Percentiles rank a stretch among this genome's conserved stretches.
phyloP scores from a whole-genome alignment of 305 asterid genomes.

The Solanum hybrid region DNA sequence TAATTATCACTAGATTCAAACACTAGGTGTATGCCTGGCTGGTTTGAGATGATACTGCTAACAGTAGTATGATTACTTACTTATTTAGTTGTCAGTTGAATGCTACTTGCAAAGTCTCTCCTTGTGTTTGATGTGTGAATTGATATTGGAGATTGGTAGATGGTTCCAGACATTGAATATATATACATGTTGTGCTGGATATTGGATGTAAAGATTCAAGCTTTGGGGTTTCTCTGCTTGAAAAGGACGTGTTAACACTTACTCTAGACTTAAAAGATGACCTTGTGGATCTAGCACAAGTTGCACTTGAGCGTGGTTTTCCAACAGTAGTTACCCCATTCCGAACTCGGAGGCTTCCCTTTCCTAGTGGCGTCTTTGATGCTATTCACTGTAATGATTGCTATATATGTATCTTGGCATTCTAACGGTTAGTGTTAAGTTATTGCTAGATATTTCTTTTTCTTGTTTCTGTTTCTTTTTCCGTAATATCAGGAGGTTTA shows the following conservation, averaged over 20 bases:
- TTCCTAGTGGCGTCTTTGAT: conserved; percentile 93
- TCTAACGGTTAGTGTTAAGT: conserved; percentile 49
- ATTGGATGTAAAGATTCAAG: conserved; percentile 85
- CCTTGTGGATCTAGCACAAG: conserved; percentile 71
- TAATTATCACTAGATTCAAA: neutral
- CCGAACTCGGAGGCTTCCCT: conserved; percentile 62
- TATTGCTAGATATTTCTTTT: neutral
- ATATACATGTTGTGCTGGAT: conserved; percentile 41
- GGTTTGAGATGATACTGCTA: neutral
- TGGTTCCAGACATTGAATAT: conserved; percentile 92
- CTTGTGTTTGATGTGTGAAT: conserved; percentile 17
- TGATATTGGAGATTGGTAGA: conserved; percentile 33
- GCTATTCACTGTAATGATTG: conserved; percentile 85
- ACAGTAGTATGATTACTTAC: neutral
- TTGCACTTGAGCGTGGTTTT: conserved; percentile 86
- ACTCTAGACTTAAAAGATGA: conserved; percentile 83
- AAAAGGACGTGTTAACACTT: conserved; percentile 63
- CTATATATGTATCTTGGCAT: conserved; percentile 53
- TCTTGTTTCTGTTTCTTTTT: conserved; percentile 4
- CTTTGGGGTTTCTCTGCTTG: conserved; percentile 60
- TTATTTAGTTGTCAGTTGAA: neutral
- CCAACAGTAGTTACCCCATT: conserved; percentile 80
- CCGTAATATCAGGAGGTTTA: neutral
- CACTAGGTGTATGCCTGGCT: neutral
- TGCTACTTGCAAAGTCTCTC: neutral